These are phyloP conservation scores for Metschnikowia proteae DNA, from an alignment of 805 yeast genomes.

Conservation along the genomic window DNA sequence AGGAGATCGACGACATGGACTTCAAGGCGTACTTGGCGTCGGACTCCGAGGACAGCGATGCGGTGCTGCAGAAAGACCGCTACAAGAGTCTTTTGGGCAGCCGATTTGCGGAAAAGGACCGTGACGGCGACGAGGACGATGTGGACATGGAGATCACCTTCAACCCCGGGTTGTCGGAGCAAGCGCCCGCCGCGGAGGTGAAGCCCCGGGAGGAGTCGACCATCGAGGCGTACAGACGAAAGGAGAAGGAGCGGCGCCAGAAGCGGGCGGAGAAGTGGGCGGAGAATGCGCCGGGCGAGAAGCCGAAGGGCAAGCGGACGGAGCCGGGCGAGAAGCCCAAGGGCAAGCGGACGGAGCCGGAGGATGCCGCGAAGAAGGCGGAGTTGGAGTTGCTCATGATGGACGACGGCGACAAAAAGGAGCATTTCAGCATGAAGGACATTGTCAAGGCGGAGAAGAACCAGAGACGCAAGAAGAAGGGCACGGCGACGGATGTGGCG, in stretches of 20 bases:
- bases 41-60: slow-evolving; percentile 37
- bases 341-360: slow-evolving; percentile 4
- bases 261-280: slow-evolving; percentile 75
- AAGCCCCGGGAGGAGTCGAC: slow-evolving; percentile 58
- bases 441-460: slow-evolving; percentile 71
- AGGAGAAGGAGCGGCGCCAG: slow-evolving; percentile 90
- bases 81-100: slow-evolving; percentile 57
- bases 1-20: slow-evolving; percentile 87
- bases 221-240: slow-evolving; percentile 74
- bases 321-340: slow-evolving; percentile 8
- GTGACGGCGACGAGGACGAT: slow-evolving; percentile 50
- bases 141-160: slow-evolving; percentile 95
- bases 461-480: slow-evolving; percentile 44
- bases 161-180: slow-evolving; percentile 69
- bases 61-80: slow-evolving; percentile 45
- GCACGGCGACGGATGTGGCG: slow-evolving; percentile 46
- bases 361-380: slow-evolving; percentile 40
- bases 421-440: slow-evolving; percentile 78
- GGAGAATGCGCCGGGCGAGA: slow-evolving; percentile 44
- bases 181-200: slow-evolving; percentile 24
- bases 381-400: slow-evolving; percentile 72
- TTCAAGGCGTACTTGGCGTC: slow-evolving; percentile 88
- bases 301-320: slow-evolving; percentile 5
- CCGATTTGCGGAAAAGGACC: slow-evolving; percentile 32
- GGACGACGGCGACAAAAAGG: slow-evolving; percentile 47